Evolutionary conservation across 2,329 filamentous ascomycete species (phyloP).

Genomic region (Metarhizium album): DNA sequence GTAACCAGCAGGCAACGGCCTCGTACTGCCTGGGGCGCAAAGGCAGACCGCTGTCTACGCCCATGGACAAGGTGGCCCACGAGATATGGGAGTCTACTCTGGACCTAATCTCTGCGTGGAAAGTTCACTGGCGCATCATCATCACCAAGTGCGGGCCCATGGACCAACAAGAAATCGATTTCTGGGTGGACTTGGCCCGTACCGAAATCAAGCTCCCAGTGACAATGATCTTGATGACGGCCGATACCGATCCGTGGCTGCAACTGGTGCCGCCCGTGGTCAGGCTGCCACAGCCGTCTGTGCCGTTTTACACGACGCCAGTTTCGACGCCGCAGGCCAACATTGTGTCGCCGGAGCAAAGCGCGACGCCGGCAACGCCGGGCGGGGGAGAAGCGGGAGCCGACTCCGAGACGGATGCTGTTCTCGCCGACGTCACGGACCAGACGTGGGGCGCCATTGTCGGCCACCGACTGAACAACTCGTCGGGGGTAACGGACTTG

Average conservation of each 20-base stretch:
- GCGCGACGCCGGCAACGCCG: conserved; percentile 38
- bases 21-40: conserved; percentile 62
- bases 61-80: conserved; percentile 53
- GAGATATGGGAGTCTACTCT: conserved; percentile 73
- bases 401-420: conserved; percentile 44
- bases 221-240: conserved; percentile 49
- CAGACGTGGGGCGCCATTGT: conserved; percentile 67
- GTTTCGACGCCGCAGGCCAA: conserved; percentile 55
- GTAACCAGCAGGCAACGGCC: conserved; percentile 59
- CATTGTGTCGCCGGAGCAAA: conserved; percentile 51
- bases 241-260: conserved; percentile 54
- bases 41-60: conserved; percentile 37
- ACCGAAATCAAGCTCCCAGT: conserved; percentile 40
- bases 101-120: conserved; percentile 58
- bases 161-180: conserved; percentile 53
- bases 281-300: conserved; percentile 34
- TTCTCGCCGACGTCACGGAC: conserved; percentile 62
- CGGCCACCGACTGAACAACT: conserved; percentile 53
- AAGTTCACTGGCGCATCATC: conserved; percentile 67
- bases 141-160: conserved; percentile 62
- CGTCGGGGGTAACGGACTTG: conserved; percentile 41
- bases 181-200: conserved; percentile 44
- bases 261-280: conserved; percentile 48
- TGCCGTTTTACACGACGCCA: conserved; percentile 48
- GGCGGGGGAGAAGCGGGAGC: conserved; percentile 29